Conservation (phyloP, 78 protist genomes). For the Monosiga brevicollis region DNA sequence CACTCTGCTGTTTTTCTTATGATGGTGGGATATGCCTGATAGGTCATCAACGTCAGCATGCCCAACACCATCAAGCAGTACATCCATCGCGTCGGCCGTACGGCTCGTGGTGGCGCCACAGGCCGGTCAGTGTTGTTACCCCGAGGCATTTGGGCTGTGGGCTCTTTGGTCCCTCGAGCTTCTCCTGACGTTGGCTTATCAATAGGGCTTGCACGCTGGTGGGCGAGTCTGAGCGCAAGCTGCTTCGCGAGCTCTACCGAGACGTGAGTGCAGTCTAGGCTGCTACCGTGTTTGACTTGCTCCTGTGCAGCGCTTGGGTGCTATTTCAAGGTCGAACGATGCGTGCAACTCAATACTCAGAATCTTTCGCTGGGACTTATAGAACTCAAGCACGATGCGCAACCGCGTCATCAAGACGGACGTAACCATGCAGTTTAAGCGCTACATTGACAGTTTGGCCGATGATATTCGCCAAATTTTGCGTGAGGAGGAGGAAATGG, state of each 20-base stretch:
- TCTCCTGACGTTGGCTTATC: no score
- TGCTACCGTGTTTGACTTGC: not conserved
- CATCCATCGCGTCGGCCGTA: conserved; percentile 79
- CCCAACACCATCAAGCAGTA: conserved; percentile 64
- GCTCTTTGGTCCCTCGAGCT: not conserved
- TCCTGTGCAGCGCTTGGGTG: not conserved
- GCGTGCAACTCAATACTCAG: no score
- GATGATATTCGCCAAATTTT: not conserved
- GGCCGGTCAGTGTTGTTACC: conserved; percentile 31
- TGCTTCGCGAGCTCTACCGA: not conserved
- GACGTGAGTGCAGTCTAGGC: not conserved
- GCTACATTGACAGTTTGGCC: not conserved
- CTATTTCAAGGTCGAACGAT: no score
- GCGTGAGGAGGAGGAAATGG: conserved; percentile 1
- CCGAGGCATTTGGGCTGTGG: not conserved
- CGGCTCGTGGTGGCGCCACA: conserved; percentile 68
- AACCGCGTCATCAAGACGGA: no score
- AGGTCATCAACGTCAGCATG: conserved; percentile 66
- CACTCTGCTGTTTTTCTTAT: no score
- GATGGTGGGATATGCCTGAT: no score
- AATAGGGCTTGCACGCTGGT: conserved; percentile 15
- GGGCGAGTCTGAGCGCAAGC: conserved; percentile 3
- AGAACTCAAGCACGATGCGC: no score
- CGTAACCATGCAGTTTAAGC: not conserved
- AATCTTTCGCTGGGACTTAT: no score